Conservation (phyloP, 208 protist genomes). For the Strigomonas galati region DNA sequence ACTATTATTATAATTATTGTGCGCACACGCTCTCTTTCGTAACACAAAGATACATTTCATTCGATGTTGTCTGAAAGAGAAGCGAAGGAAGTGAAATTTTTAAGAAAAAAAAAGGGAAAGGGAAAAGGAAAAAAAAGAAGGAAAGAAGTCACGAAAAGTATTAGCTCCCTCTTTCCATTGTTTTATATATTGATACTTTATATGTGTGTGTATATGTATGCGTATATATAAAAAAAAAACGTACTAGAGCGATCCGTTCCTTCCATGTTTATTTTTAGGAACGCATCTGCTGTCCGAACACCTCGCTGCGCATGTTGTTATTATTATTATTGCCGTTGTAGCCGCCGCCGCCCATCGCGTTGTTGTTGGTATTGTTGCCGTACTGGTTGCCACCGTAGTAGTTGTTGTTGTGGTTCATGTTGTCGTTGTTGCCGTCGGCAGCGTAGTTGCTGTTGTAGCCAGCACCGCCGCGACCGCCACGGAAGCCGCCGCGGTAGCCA, state of each 20-base stretch:
- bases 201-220: no score
- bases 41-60: neutral
- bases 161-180: neutral
- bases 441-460: conserved; percentile 25
- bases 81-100: no score
- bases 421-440: conserved; percentile 13
- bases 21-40: no score
- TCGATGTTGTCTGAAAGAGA: neutral
- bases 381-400: no score
- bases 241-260: no score
- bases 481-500: conserved; percentile 12
- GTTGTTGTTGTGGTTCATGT: no score
- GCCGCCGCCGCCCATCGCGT: conserved; percentile 25
- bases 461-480: conserved; percentile 16
- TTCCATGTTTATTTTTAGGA: neutral
- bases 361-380: conserved; percentile 13
- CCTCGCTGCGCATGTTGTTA: conserved; percentile 32
- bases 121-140: conserved; percentile 11
- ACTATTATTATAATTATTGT: neutral
- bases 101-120: conserved; percentile 12
- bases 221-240: no score
- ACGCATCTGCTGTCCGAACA: conserved; percentile 50
- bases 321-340: conserved; percentile 18
- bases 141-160: conserved; percentile 2
- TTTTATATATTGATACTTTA: neutral